Base-by-base conservation (phyloP, 345 rosid species). In the Melastoma malabathricum region DNA sequence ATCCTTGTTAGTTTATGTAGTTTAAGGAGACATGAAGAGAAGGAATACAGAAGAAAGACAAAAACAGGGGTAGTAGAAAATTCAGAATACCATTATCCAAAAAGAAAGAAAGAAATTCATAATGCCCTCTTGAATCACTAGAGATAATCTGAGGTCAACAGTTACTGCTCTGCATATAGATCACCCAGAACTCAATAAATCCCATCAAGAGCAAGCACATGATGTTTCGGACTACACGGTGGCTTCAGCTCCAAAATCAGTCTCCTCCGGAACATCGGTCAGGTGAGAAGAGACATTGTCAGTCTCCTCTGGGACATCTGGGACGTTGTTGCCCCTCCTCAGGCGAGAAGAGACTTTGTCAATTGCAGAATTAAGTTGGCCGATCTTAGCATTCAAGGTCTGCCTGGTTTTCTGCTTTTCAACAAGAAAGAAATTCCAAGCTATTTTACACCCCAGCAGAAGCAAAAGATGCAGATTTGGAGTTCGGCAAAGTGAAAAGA, bases 331-430 rank as follows among this genome's bases (percentile, higher is more conserved):
- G 31, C 84, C 86, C 17, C 96, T 94, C 78, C 85, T 80, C 70
- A 90, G 64, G n/a, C 94, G 86, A 10, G 83, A 69, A 18, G 96
- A 84, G 18, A 86, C 86, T 25, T 80, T 82, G 85, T 90, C 96
- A 18, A 90, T 90, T 16, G 96, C 96, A 54, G 81, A 75, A 65
- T 84, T 90, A 53, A 90, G 87, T 60, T 90, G 98, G 69, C 73
- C 70, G 64, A 86, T 78, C 71, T 90, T 90, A 48, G 68, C 82
- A 59, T 84, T 84, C 81, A 86, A 43, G 18, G 96, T 84, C 70
- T 78, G 80, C 73, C 92, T 82, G 50, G 96, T 86, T 57, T 77
- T 84, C 92, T 84, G 82, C 70, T 66, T 55, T 38, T 22, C 17
- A 51, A 18, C 53, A 64, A 23, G 23, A 38, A 18, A 44, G 18